A percentile compares a stretch with the other conserved stretches of the same genome.
Evolutionary conservation across 768 basidiomycete genomes (phyloP).

Genomic region (Boletus sensibilis): DNA sequence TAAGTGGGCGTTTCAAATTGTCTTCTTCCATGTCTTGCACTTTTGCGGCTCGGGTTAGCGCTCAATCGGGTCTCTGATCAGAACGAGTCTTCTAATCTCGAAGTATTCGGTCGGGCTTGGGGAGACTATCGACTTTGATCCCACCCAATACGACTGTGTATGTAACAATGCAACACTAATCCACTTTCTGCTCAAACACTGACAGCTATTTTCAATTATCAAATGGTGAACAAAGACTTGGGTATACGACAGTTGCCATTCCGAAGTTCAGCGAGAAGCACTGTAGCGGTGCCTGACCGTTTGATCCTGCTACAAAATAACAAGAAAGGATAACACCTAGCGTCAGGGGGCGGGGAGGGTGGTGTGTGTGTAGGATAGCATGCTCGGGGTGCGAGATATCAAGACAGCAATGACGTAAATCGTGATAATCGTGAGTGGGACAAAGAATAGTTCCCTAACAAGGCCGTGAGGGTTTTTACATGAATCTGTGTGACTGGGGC

Average conservation of each 20-base stretch:
- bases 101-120: background rate
- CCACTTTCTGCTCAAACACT: background rate
- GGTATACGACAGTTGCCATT: slow-evolving; percentile 20
- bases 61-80: too few species aligned
- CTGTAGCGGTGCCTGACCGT: slow-evolving; percentile 7
- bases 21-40: too few species aligned
- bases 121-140: too few species aligned
- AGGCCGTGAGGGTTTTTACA: slow-evolving; percentile 10
- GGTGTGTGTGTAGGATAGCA: slow-evolving; percentile 16
- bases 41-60: too few species aligned
- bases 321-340: slow-evolving; percentile 5
- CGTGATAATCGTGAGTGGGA: slow-evolving; percentile 18
- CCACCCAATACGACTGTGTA: background rate
- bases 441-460: background rate
- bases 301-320: slow-evolving; percentile 9
- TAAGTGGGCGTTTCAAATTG: too few species aligned
- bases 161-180: background rate
- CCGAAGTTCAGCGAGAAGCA: slow-evolving; percentile 1
- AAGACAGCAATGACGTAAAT: slow-evolving; percentile 30
- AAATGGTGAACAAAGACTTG: slow-evolving; percentile 1
- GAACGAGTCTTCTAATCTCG: background rate
- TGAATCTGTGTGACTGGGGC: background rate
- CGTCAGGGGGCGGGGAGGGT: background rate
- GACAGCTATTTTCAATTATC: slow-evolving; percentile 5
- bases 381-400: slow-evolving; percentile 23